Evolutionary conservation across 176 grass and related monocot genomes (phyloP), one percentile per base, ranked within the genome.

Genomic region (Bothriochloa decipiens): DNA sequence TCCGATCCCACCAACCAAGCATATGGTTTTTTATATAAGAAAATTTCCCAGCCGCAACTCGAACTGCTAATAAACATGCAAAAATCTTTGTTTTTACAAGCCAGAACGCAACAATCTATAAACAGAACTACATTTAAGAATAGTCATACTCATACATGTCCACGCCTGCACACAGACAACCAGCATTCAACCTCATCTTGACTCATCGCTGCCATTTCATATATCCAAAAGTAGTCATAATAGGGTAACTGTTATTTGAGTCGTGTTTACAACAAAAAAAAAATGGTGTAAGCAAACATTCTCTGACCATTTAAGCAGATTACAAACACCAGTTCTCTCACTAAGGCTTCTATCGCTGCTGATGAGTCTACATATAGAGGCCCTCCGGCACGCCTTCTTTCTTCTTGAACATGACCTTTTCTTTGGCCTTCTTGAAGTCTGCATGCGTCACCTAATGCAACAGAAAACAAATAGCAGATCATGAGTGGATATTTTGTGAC

Each of bases 341-440:
- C 9, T 60, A 68, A 37, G 57, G 37, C 72, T 22, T 39, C 50
- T 85, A 65, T 64, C 28, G 33, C n/a, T 76, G 33, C 61, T 46
- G 22, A 26, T 40, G 4, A 49, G 17, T 32, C 50, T 92, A 95
- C 95, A 97, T 95, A 82, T 97, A 93, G 57, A 97, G 91, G 68
- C 95, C 92, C 79, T 97, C 95, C 7, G 95, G 95, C 33, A 95
- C 93, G 28, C 93, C 96, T 95, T 98, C 91, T 71, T 98, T 95
- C 86, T 95, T 98, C 85, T 98, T 95, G 86, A 92, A 98, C 93
- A 98, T 98, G 63, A 98, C 96, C 87, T 98, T 98, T 53, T 98
- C 93, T 84, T 95, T 98, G 42, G 96, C 96, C 77, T 98, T 98
- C 73, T 95, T 98, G 69, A 95, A 95, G 81, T 98, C 96, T 2